Percentiles rank a stretch among this genome's conserved stretches.
Evolutionary conservation across 306 rosid genomes (phyloP).

Genomic region (Fragaria nilgerrensis): DNA sequence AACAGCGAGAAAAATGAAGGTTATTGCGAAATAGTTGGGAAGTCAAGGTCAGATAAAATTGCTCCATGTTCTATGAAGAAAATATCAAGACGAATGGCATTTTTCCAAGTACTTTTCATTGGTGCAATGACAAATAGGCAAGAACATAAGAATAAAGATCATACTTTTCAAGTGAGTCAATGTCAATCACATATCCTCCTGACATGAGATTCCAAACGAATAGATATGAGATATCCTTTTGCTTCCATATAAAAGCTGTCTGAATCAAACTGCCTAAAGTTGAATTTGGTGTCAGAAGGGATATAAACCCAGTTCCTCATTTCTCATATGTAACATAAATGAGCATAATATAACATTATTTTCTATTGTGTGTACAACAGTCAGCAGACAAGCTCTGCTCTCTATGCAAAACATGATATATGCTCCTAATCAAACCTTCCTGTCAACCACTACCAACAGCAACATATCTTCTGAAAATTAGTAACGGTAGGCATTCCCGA

Average conservation of each 20-base stretch:
- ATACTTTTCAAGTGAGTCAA: not conserved
- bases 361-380: conserved; percentile 8
- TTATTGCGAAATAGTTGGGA: not conserved
- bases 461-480: not conserved
- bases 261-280: not conserved
- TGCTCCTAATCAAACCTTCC: not conserved
- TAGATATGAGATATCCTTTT: not conserved
- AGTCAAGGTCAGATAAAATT: not conserved
- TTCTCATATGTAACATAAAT: not conserved
- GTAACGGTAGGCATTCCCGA: not conserved
- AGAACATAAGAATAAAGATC: not conserved
- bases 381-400: not conserved
- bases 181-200: not conserved
- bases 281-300: not conserved
- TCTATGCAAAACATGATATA: not conserved
- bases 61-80: not conserved
- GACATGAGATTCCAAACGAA: not conserved
- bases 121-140: not conserved
- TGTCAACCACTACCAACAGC: not conserved
- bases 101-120: not conserved
- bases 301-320: not conserved
- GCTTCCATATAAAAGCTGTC: not conserved
- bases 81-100: not conserved
- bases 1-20: not conserved
- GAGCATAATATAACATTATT: not conserved